These are phyloP conservation scores for Mycena rebaudengoi DNA, from an alignment of 768 basidiomycete species.

Conservation along the genomic window DNA sequence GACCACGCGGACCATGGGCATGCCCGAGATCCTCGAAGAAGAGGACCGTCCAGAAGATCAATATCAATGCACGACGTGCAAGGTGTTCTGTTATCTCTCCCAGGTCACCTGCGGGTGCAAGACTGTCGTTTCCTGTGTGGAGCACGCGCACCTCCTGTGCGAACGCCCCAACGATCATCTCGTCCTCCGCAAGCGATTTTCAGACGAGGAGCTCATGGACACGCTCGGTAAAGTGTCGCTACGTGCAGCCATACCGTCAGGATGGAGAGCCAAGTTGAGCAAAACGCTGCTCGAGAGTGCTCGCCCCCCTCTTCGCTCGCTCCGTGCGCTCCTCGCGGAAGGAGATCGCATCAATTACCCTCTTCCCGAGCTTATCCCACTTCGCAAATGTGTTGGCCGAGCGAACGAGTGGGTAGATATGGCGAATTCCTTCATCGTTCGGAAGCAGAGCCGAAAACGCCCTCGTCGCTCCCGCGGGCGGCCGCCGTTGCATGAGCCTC, in stretches of 20 bases:
- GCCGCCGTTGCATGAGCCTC: constrained; percentile 50
- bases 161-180: constrained; percentile 58
- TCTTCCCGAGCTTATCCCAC: constrained; percentile 72
- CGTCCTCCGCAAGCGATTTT: constrained; percentile 80
- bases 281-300: constrained; percentile 73
- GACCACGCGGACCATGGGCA: constrained; percentile 63
- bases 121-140: constrained; percentile 81
- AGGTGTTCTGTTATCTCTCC: constrained; percentile 93
- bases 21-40: constrained; percentile 76
- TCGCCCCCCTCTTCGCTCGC: constrained; percentile 76
- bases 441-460: constrained; percentile 85
- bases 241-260: constrained; percentile 74
- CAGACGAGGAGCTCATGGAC: constrained; percentile 79
- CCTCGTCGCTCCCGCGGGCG: constrained; percentile 69
- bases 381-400: constrained; percentile 81
- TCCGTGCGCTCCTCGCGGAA: constrained; percentile 86
- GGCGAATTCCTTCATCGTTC: constrained; percentile 79
- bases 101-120: constrained; percentile 88
- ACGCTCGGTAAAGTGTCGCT: constrained; percentile 71
- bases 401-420: constrained; percentile 92
- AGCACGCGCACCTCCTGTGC: constrained; percentile 85
- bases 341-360: constrained; percentile 86
- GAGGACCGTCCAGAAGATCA: constrained; percentile 91
- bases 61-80: constrained; percentile 94
- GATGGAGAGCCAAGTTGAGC: constrained; percentile 79